phyloP scores from a whole-genome alignment of 2,329 filamentous ascomycete species.

The Diaporthe nobilis region DNA sequence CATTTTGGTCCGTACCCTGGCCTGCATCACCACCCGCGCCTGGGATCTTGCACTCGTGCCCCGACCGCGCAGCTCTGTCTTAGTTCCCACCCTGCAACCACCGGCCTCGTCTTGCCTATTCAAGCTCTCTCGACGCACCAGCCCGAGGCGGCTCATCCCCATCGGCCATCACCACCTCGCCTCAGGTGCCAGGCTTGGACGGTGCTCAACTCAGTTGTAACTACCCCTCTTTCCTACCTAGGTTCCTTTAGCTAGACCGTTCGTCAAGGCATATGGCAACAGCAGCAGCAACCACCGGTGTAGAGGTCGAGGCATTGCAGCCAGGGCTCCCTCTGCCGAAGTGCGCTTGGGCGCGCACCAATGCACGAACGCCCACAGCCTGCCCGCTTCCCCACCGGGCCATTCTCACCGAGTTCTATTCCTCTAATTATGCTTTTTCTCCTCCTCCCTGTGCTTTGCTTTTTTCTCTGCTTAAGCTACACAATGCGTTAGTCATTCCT shows the following conservation, averaged over 20 bases:
- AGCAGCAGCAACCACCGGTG: constrained; percentile 35
- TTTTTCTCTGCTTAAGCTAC: constrained; percentile 12
- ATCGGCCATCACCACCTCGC: background rate
- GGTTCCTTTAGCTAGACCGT: constrained; percentile 29
- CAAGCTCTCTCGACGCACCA: constrained; percentile 28
- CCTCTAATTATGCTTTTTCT: constrained; percentile 30
- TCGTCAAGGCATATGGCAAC: constrained; percentile 29
- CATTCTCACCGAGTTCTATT: constrained; percentile 37
- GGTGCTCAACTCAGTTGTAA: constrained; percentile 34
- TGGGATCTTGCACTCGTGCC: constrained; percentile 22
- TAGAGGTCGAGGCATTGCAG: constrained; percentile 19
- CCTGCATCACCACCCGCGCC: constrained; percentile 24
- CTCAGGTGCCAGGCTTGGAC: constrained; percentile 20
- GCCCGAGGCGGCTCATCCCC: constrained; percentile 6
- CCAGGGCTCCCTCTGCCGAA: constrained; percentile 35
- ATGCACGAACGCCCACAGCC: constrained; percentile 37
- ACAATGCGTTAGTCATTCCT: constrained; percentile 30
- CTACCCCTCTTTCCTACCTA: constrained; percentile 42
- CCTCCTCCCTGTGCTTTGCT: constrained; percentile 13
- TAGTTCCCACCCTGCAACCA: constrained; percentile 34
- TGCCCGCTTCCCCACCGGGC: constrained; percentile 35
- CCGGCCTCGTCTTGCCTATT: constrained; percentile 31
- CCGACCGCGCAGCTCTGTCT: constrained; percentile 23
- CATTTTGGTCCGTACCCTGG: constrained; percentile 20
- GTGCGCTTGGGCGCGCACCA: constrained; percentile 34